Evolutionary conservation across 306 rosid species (phyloP), one percentile per base, ranked within the genome.

Genomic region (Vigna unguiculata): DNA sequence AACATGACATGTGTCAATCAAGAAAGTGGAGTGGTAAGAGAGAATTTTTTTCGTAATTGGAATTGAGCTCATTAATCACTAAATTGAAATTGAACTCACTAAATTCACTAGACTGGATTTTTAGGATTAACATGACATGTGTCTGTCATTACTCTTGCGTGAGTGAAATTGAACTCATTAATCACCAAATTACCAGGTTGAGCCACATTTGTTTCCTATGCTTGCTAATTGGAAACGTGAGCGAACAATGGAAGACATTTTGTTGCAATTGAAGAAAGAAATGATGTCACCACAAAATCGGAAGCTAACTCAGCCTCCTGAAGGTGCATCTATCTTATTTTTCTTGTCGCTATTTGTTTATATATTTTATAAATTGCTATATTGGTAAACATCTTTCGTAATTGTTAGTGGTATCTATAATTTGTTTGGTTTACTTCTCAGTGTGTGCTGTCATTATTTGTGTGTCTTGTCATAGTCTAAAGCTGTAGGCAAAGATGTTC

Each of bases 211-310:
- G 36, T 92, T 95, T 84, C 96, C 97, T 73, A 95, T 92, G 97
- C 99, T 95, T 82, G 76, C 96, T 75, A 90, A 86, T 80, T 95
- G 99, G 99, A 91, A 87, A 85, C 86, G 98, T 77, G 97, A 91
- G 87, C 38, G 74, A 78, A 92, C 98, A 65, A 89, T 95, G 99
- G 99, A 95, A 86, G 97, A 89, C 80, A 71, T 91, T 78, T 86
- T 95, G 84, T 51, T 90, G 74, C 99, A 91, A 74, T 77, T 95
- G 90, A 95, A 95, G 93, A 95, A 88, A 87, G 99, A 95, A 49
- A 95, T 95, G 99, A 80, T 61, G 78, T 89, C 93, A 61, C 96
- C 99, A 43, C 99, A 95, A 80, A 95, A 95, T 83, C 86, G 98
- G 83, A 95, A 83, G 89, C 88, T 92, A 77, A 77, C 90, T 82